These are phyloP conservation scores for Pseudogymnoascus sp. DNA, from an alignment of 2,329 filamentous ascomycete species.

Conservation along the genomic window DNA sequence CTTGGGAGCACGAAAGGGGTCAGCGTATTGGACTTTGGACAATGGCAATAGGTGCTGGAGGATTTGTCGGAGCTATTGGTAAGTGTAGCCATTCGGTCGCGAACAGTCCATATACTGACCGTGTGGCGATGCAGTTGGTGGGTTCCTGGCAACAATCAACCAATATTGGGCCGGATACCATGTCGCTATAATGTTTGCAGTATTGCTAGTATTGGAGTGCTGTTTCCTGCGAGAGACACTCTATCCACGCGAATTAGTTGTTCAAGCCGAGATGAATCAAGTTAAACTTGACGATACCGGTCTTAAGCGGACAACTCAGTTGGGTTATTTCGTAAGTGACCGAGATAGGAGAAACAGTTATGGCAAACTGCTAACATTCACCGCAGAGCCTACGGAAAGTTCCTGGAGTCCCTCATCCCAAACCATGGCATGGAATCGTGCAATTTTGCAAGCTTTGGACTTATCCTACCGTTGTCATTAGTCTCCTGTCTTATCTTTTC, in stretches of 20 bases:
- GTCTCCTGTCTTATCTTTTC: conserved; percentile 43
- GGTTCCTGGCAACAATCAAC: conserved; percentile 41
- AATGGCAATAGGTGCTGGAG: conserved; percentile 45
- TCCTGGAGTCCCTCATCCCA: conserved; percentile 45
- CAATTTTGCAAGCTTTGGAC: conserved; percentile 42
- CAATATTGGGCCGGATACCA: conserved; percentile 48
- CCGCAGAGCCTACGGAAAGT: conserved; percentile 40
- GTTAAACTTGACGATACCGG: neutral
- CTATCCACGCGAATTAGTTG: conserved; percentile 37
- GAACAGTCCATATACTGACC: neutral
- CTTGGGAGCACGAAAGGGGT: conserved; percentile 49
- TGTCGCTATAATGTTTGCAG: conserved; percentile 44
- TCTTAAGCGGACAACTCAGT: conserved; percentile 17
- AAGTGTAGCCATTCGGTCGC: conserved; percentile 16
- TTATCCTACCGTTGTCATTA: conserved; percentile 38
- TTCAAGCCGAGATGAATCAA: neutral
- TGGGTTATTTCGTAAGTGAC: conserved; percentile 28
- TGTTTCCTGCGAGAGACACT: conserved; percentile 48
- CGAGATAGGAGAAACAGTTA: conserved; percentile 22
- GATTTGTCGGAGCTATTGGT: conserved; percentile 42
- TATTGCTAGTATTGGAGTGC: conserved; percentile 40
- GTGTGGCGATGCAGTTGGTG: conserved; percentile 35
- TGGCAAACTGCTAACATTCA: conserved; percentile 24
- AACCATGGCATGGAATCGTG: conserved; percentile 37
- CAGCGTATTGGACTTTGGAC: conserved; percentile 50